Percentiles rank a stretch among this genome's conserved stretches.
phyloP scores from a whole-genome alignment of 305 asterid species.

The Rubia peregrina region DNA sequence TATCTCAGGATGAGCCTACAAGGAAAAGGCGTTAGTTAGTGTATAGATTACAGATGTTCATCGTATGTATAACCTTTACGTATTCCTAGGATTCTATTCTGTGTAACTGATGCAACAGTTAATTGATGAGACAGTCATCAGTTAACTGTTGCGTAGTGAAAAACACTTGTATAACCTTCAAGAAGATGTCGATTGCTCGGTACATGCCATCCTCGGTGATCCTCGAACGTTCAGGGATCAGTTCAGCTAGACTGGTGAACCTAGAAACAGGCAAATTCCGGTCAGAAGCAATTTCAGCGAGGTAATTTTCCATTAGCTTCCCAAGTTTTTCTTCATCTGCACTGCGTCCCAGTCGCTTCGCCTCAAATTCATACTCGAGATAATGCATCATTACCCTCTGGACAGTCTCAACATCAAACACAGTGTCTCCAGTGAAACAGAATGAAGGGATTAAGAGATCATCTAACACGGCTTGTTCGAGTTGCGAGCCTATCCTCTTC shows the following conservation, averaged over 20 bases:
- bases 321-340: slow-evolving; percentile 55
- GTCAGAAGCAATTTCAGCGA: slow-evolving; percentile 79
- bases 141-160: too few relatives aligned
- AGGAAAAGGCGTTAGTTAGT: not conserved
- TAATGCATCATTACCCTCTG: slow-evolving; percentile 53
- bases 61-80: too few relatives aligned
- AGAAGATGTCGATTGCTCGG: slow-evolving; percentile 77
- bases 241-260: slow-evolving; percentile 58
- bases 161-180: slow-evolving; percentile 45
- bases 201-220: slow-evolving; percentile 85
- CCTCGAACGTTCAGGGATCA: slow-evolving; percentile 70
- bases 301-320: slow-evolving; percentile 68
- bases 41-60: too few relatives aligned
- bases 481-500: slow-evolving; percentile 66
- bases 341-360: slow-evolving; percentile 17
- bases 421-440: slow-evolving; percentile 55
- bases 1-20: slow-evolving; percentile 78
- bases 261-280: slow-evolving; percentile 51
- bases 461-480: slow-evolving; percentile 76
- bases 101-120: too few relatives aligned
- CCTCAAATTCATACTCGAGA: slow-evolving; percentile 49
- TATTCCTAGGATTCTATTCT: too few relatives aligned
- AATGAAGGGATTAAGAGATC: slow-evolving; percentile 77
- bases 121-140: too few relatives aligned
- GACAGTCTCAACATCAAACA: slow-evolving; percentile 74